Evolutionary conservation across 257 asterid species (phyloP), one percentile per base, ranked within the genome.

Genomic region (Solanum ahanhuiri): DNA sequence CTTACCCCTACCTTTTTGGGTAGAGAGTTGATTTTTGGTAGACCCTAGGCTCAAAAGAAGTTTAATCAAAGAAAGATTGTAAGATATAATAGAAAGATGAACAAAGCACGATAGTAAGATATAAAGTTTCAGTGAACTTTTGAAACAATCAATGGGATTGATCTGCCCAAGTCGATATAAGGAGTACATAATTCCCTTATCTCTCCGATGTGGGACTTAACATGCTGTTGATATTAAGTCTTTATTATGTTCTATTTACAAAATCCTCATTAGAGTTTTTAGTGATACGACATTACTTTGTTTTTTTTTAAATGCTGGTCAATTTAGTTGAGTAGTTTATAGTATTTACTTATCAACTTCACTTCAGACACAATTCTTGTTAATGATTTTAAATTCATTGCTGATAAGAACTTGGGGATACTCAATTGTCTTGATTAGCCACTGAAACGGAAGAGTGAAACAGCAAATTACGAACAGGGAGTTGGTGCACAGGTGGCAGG

Each of bases 371-470:
- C 67, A 48, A 81, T 28, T 48, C 34, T 81, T 48, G 43, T 48
- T 48, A 15, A 81, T 28, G 43, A n/a, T 48, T 48, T 31, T 81
- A 81, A 45, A 28, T 81, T 81, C 33, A 81, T 81, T 81, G 67
- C 84, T 81, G 84, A 81, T 81, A 23, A 12, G 15, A 81, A 81
- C 43, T 48, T 48, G 67, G 39, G 64, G 67, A 48, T 48, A 81
- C 66, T 70, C 54, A 35, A 35, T 91, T 87, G 79, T 83, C 41
- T 90, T 79, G 81, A 86, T 86, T 58, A 94, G 95, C 92, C 93
- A 86, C 89, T 88, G 83, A 94, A 96, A 92, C 93, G 96, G 88
- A 96, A 95, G 91, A 86, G 85, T 20, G 92, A 88, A 63, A 84
- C 71, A 84, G 87, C 92, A 85, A 92, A 88, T 60, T 85, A 72